A percentile compares a stretch with the other conserved stretches of the same genome.
phyloP scores from a whole-genome alignment of 305 asterid species.

The Fraxinus ornus region DNA sequence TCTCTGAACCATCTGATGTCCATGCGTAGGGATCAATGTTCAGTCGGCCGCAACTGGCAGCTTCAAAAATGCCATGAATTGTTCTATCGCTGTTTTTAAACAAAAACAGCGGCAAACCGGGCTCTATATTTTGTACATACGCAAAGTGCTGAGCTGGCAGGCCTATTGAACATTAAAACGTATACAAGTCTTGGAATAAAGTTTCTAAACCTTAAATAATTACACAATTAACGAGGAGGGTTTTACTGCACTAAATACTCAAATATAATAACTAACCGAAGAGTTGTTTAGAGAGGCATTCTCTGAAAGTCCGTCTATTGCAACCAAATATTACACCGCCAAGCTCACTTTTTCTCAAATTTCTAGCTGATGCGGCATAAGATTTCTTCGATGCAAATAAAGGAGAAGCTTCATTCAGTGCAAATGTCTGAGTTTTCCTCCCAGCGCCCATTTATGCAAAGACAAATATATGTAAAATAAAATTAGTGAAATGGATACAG shows the following conservation, averaged over 20 bases:
- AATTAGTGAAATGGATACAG: constrained; percentile 18
- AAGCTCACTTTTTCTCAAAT: constrained; percentile 57
- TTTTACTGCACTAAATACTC: neutral
- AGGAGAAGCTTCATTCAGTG: constrained; percentile 24
- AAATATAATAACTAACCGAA: constrained; percentile 55
- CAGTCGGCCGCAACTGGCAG: constrained; percentile 74
- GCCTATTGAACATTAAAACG: constrained; percentile 45
- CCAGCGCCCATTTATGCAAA: constrained; percentile 45
- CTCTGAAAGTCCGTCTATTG: constrained; percentile 49
- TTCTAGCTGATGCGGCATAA: constrained; percentile 29
- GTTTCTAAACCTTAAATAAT: constrained; percentile 14
- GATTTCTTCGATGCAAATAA: constrained; percentile 23
- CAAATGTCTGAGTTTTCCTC: constrained; percentile 26
- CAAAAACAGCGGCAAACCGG: constrained; percentile 77
- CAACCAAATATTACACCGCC: constrained; percentile 89
- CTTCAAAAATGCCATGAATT: constrained; percentile 79
- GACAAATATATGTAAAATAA: neutral
- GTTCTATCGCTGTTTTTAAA: constrained; percentile 64
- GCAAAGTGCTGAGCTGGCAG: constrained; percentile 61
- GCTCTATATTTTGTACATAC: constrained; percentile 67
- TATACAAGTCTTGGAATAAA: constrained; percentile 13
- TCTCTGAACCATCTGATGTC: constrained; percentile 67
- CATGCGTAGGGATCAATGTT: constrained; percentile 79
- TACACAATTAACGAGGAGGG: neutral
- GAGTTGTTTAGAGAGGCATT: constrained; percentile 62